phyloP scores from a whole-genome alignment of 257 asterid genomes.

The Solanum arcanum region DNA sequence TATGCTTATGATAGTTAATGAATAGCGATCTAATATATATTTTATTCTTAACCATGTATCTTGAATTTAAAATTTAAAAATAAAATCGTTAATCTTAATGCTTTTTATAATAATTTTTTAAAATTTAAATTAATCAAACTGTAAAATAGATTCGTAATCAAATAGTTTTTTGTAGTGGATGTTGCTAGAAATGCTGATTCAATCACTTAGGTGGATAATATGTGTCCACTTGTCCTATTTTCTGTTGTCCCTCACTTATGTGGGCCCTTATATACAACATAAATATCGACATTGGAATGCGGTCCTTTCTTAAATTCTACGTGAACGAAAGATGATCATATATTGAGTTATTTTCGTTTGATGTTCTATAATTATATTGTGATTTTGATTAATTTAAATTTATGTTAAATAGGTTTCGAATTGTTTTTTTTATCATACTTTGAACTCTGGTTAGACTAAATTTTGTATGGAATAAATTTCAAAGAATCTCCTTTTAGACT shows the following conservation, averaged over 20 bases:
- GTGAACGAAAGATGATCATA: fast-evolving
- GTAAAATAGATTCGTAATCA: background rate
- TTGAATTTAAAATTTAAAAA: background rate
- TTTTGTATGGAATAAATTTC: background rate
- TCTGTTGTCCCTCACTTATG: background rate
- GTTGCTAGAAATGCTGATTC: background rate
- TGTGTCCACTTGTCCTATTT: background rate
- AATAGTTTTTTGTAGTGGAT: background rate
- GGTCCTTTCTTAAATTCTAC: background rate
- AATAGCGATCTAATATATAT: no score
- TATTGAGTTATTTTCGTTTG: fast-evolving
- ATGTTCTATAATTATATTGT: background rate
- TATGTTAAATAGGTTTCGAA: fast-evolving
- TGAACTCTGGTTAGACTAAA: background rate
- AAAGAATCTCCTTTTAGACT: no score
- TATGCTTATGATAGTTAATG: no score
- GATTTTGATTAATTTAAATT: background rate
- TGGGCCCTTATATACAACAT: background rate
- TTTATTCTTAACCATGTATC: background rate
- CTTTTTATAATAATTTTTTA: background rate
- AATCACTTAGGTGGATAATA: no score
- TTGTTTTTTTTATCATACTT: background rate
- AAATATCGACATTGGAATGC: background rate
- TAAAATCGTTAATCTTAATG: background rate
- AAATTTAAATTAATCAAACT: background rate